A percentile compares a stretch with the other conserved stretches of the same genome.
Evolutionary conservation across 371 early-diverging fungal species (phyloP).

Genomic region (Coemansia sp.): DNA sequence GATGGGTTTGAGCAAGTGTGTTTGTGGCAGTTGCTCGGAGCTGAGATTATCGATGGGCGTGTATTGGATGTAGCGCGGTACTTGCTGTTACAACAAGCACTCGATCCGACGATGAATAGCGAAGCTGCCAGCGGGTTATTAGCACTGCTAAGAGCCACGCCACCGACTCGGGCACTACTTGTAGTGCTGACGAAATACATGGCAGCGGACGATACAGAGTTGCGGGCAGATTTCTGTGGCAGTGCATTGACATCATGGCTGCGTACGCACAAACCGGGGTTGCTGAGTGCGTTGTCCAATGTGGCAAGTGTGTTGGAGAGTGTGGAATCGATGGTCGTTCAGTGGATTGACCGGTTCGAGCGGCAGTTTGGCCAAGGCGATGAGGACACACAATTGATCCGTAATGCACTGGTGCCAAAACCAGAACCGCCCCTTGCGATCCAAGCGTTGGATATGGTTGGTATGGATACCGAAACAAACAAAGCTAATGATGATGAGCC

Average conservation of each 20-base stretch:
- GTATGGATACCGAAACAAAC: too few relatives aligned
- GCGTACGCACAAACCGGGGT: neutral
- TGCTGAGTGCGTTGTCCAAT: neutral
- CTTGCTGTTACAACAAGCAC: neutral
- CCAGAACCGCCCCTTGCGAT: neutral
- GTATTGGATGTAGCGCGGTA: neutral
- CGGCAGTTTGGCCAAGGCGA: neutral
- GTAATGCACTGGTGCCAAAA: neutral
- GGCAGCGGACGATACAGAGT: neutral
- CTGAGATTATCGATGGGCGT: slow-evolving; percentile 20
- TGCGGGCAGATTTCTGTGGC: slow-evolving; percentile 11
- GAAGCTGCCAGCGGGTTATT: neutral
- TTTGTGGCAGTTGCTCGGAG: slow-evolving; percentile 47
- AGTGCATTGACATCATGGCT: slow-evolving; percentile 11
- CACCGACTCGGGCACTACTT: neutral
- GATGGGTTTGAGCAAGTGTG: slow-evolving; percentile 51
- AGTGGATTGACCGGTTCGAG: slow-evolving; percentile 1
- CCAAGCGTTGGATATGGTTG: too few relatives aligned
- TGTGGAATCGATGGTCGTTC: neutral
- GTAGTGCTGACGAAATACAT: neutral
- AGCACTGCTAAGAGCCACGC: neutral
- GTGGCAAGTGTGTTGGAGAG: neutral
- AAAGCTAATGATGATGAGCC: too few relatives aligned
- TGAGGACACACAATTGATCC: neutral
- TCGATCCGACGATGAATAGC: neutral